A percentile compares a stretch with the other conserved stretches of the same genome.
These are phyloP conservation scores for Fusarium sp. DNA, from an alignment of 2,329 filamentous ascomycete genomes.

Conservation along the genomic window DNA sequence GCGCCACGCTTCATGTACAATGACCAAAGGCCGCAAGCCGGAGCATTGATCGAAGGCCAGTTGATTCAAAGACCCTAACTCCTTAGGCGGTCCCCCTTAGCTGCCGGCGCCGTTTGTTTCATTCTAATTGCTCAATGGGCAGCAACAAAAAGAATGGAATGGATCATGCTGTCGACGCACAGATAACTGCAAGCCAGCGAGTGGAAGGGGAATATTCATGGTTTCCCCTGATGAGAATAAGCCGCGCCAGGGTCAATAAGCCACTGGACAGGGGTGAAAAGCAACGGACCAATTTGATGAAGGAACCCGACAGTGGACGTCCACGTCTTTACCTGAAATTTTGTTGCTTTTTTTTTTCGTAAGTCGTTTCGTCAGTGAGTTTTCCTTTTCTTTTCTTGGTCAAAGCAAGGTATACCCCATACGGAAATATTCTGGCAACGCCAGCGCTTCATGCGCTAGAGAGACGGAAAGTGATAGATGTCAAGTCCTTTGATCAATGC, in stretches of 20 bases:
- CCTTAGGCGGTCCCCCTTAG: conserved; percentile 18
- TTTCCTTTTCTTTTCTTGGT: not conserved
- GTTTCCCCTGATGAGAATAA: conserved; percentile 36
- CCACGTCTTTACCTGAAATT: conserved; percentile 2
- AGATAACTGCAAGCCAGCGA: conserved; percentile 28
- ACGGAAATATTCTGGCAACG: not conserved
- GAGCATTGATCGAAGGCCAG: conserved; percentile 8
- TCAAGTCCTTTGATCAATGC: not conserved
- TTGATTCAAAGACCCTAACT: not conserved
- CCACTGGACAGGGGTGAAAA: conserved; percentile 11
- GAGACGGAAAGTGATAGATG: not conserved
- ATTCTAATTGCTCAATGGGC: conserved; percentile 42
- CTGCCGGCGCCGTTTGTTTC: conserved; percentile 42
- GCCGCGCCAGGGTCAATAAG: conserved; percentile 21
- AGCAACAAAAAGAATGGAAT: conserved; percentile 18
- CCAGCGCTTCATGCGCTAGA: conserved; percentile 4
- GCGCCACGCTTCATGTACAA: conserved; percentile 38
- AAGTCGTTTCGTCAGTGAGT: conserved; percentile 2
- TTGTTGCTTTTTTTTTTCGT: conserved; percentile 32
- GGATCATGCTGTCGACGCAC: conserved; percentile 29
- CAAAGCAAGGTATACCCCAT: not conserved
- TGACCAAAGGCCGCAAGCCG: conserved; percentile 5
- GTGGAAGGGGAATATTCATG: conserved; percentile 22
- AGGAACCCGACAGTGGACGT: not conserved
- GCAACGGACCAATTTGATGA: conserved; percentile 14